These are phyloP conservation scores for Atalantia buxifolia DNA, from an alignment of 345 rosid genomes.

Conservation along the genomic window DNA sequence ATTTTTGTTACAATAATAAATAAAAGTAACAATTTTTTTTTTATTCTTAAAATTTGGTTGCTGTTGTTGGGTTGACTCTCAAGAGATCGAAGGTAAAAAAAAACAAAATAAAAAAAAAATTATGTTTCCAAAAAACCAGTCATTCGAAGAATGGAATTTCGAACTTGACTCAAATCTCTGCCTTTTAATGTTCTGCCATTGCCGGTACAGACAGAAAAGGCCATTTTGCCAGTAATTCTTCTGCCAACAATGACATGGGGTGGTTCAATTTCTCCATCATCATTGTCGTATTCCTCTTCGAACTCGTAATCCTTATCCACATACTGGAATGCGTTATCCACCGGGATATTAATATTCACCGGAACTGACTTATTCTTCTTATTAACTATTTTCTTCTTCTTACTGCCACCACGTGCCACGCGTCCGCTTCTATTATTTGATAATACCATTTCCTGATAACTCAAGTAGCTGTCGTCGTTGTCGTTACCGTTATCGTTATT, in stretches of 20 bases:
- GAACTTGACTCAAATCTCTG: conserved; percentile 66
- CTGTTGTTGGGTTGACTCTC: neutral
- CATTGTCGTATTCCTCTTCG: conserved; percentile 24
- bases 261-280: conserved; percentile 33
- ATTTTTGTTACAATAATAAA: neutral
- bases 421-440: neutral
- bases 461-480: neutral
- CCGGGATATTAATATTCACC: conserved; percentile 24
- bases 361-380: conserved; percentile 33
- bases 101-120: neutral
- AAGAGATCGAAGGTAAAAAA: neutral
- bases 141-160: conserved; percentile 76
- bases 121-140: conserved; percentile 86
- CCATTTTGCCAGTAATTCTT: conserved; percentile 57
- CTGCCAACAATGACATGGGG: conserved; percentile 60
- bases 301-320: conserved; percentile 11
- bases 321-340: conserved; percentile 15
- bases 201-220: conserved; percentile 69
- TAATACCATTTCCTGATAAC: neutral
- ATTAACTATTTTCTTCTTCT: conserved; percentile 7
- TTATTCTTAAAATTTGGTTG: neutral
- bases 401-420: neutral
- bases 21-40: neutral
- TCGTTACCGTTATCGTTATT: neutral
- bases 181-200: conserved; percentile 88